A percentile compares a stretch with the other conserved stretches of the same genome.
Conservation (phyloP, 176 grass and related monocot species). For the Poa pratensis region DNA sequence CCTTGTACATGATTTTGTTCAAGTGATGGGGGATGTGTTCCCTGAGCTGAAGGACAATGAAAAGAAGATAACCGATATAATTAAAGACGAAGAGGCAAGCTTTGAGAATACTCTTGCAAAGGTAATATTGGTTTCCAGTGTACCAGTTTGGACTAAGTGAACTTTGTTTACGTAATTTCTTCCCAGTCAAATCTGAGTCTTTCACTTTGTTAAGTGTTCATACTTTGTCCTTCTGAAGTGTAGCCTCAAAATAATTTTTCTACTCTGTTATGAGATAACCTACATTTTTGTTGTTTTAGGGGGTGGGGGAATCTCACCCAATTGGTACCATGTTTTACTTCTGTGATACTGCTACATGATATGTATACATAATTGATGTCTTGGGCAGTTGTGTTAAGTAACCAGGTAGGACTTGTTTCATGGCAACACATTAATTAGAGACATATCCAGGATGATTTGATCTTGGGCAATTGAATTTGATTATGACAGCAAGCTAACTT, state of each 20-base stretch:
- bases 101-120: slow-evolving; percentile 95
- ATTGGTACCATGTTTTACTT: not conserved
- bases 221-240: not conserved
- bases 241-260: not conserved
- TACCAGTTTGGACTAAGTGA: not conserved
- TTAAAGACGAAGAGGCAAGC: slow-evolving; percentile 93
- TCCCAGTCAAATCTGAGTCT: not conserved
- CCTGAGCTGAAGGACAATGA: slow-evolving; percentile 81
- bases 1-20: slow-evolving; percentile 82
- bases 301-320: not conserved
- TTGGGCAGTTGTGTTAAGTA: not conserved
- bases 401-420: not conserved
- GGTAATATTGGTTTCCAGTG: slow-evolving; percentile 52
- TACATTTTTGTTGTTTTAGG: not conserved
- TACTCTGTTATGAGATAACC: not conserved
- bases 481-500: not conserved
- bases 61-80: slow-evolving; percentile 81
- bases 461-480: not conserved
- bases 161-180: not conserved
- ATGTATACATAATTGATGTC: too few relatives aligned
- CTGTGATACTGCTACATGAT: not conserved
- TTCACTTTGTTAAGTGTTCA: too few relatives aligned
- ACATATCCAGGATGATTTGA: not conserved
- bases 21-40: slow-evolving; percentile 87
- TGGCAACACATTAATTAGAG: not conserved